A percentile compares a stretch with the other conserved stretches of the same genome.
phyloP scores from a whole-genome alignment of 495 filamentous ascomycete species.

The Penicillium arizonense region DNA sequence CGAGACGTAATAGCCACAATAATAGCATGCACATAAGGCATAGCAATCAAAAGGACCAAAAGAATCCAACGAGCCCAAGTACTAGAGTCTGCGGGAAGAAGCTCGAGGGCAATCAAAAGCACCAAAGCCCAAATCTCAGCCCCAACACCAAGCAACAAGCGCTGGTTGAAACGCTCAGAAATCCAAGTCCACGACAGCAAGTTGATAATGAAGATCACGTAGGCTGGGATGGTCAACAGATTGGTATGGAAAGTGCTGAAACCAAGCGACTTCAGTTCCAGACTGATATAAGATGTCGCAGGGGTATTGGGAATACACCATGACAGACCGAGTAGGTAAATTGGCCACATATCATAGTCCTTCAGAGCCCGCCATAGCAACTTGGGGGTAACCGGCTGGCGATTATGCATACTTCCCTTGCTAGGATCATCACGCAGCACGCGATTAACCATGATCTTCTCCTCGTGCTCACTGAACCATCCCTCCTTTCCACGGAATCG shows the following conservation, averaged over 20 bases:
- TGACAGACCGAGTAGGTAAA: conserved; percentile 62
- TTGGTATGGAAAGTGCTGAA: conserved; percentile 70
- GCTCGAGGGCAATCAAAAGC: conserved; percentile 51
- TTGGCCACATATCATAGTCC: conserved; percentile 72
- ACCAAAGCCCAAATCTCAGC: conserved; percentile 56
- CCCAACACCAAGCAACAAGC: conserved; percentile 49
- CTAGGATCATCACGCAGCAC: conserved; percentile 62
- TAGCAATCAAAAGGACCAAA: conserved; percentile 51
- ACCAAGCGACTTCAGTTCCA: conserved; percentile 57
- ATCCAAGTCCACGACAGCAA: conserved; percentile 50
- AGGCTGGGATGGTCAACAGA: conserved; percentile 64
- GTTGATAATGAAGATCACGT: conserved; percentile 46
- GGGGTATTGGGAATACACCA: conserved; percentile 56
- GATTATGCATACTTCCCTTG: conserved; percentile 60
- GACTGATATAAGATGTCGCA: conserved; percentile 57
- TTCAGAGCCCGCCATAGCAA: conserved; percentile 56
- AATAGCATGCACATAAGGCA: conserved; percentile 65
- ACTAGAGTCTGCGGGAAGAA: conserved; percentile 31
- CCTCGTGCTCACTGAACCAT: conserved; percentile 63
- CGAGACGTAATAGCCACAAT: conserved; percentile 65
- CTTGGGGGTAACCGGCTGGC: conserved; percentile 58
- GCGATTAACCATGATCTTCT: conserved; percentile 59
- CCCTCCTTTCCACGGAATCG: conserved; percentile 65
- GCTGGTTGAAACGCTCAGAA: conserved; percentile 52
- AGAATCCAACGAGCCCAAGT: conserved; percentile 55